A percentile compares a stretch with the other conserved stretches of the same genome.
These are phyloP conservation scores for Aphelidium insulamus DNA, from an alignment of 371 early-diverging fungal genomes.

Conservation along the genomic window DNA sequence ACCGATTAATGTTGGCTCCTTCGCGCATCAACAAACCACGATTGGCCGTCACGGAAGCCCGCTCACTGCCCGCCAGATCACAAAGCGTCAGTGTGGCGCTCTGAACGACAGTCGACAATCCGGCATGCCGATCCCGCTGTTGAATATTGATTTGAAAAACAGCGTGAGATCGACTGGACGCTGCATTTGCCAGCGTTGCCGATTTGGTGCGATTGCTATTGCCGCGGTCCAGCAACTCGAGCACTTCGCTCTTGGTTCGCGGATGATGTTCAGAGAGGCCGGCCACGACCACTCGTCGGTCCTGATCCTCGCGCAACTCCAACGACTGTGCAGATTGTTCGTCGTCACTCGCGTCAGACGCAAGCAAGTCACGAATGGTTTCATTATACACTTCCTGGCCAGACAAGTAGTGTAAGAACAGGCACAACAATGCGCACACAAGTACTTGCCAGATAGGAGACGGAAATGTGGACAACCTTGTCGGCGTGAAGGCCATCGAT, in stretches of 20 bases:
- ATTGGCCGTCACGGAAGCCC: constrained; percentile 38
- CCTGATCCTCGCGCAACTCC: constrained; percentile 49
- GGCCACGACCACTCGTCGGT: constrained; percentile 26
- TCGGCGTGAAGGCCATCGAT: constrained; percentile 22
- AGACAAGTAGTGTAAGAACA: too few relatives aligned
- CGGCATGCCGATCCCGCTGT: constrained; percentile 20
- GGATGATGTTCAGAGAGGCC: constrained; percentile 22
- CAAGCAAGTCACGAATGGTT: constrained; percentile 66
- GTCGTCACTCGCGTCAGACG: constrained; percentile 8
- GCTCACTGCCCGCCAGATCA: constrained; percentile 80
- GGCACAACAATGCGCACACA: too few relatives aligned
- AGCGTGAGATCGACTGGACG: constrained; percentile 68
- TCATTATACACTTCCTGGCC: constrained; percentile 98
- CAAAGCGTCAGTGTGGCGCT: constrained; percentile 55
- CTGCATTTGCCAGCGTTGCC: constrained; percentile 53
- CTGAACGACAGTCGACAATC: constrained; percentile 18
- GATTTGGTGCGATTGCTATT: constrained; percentile 38
- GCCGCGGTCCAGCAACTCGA: constrained; percentile 29
- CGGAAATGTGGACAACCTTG: constrained; percentile 18
- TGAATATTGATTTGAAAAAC: constrained; percentile 60
- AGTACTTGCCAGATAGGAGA: constrained; percentile 68
- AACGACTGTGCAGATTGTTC: constrained; percentile 12
- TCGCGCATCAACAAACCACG: constrained; percentile 46
- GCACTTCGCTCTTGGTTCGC: constrained; percentile 15
- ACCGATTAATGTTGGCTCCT: constrained; percentile 74